Evolutionary conservation across 352 stramenopile genomes (phyloP), one percentile per base, ranked within the genome.

Genomic region (Peronospora belbahrii): DNA sequence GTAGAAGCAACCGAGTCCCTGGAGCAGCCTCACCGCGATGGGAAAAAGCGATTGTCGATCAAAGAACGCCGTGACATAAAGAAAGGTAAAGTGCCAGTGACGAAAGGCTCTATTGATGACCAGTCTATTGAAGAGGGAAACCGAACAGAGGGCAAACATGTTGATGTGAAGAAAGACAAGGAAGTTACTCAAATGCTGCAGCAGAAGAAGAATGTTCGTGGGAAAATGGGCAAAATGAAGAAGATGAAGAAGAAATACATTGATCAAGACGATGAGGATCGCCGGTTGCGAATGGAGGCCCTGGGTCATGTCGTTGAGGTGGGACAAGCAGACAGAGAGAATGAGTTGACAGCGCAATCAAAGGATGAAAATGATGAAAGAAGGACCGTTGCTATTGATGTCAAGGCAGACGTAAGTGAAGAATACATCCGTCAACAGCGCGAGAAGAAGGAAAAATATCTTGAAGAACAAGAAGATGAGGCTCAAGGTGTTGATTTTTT

Each of bases 201-300:
- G 9, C 51, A 59, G 35, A 64, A 55, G 20, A 75, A 74, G 35
- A 80, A 63, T 18, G 75, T 85, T 7, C 83, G 94, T 24, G 90
- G 94, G n/a, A 97, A 97, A 53, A 91, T 94, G 59, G 67, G 85
- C 4, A 98, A 98, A 59, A 61, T 97, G 50, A 97, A 97, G 65
- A 93, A 94, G 44, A 83, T 93, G 52, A 96, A 95, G 57, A 98
- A 97, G 56, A 98, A 97, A 59, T 98, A 98, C 56, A 80, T 68
- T 0, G 94, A 98, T 35, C 95, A 98, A 68, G 94, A 98, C 55
- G 94, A 98, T 0, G 94, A 98, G 35, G 94, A 98, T 61, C 73
- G 88, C 13, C 76, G 83, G 8, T 47, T 98, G 25, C 88, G 92
- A 4, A 95, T 98, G 73, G 62, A 96, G 36, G 83, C 83, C 5